phyloP scores from a whole-genome alignment of 805 yeast genomes.

The Starmerella asiatica region DNA sequence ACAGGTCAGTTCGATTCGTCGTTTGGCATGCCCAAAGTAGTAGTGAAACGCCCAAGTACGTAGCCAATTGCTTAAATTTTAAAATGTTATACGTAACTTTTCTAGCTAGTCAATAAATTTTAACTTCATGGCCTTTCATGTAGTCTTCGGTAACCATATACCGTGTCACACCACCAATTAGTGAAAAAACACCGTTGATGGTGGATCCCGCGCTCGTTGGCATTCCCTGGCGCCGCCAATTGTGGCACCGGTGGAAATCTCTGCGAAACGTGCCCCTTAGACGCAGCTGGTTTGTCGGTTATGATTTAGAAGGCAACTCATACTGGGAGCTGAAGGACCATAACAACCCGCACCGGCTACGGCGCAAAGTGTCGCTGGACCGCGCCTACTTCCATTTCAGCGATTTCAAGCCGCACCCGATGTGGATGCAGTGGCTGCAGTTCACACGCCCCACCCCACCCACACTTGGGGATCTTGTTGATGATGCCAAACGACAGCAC shows the following conservation, averaged over 20 bases:
- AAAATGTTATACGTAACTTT: too few species aligned
- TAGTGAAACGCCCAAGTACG: too few species aligned
- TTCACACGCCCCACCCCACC: constrained; percentile 50
- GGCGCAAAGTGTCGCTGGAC: constrained; percentile 41
- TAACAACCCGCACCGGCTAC: constrained; percentile 36
- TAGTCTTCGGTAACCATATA: too few species aligned
- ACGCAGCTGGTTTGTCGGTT: constrained; percentile 49
- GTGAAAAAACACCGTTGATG: neutral
- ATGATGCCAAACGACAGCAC: constrained; percentile 44
- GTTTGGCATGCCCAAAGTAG: too few species aligned
- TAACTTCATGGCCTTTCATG: too few species aligned
- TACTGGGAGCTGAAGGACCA: constrained; percentile 68
- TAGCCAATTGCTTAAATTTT: too few species aligned
- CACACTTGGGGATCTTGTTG: constrained; percentile 43
- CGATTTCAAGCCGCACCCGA: constrained; percentile 30
- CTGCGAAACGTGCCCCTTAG: constrained; percentile 56
- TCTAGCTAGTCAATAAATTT: too few species aligned
- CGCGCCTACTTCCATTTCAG: constrained; percentile 27
- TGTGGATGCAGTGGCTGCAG: constrained; percentile 74
- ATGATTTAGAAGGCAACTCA: constrained; percentile 71
- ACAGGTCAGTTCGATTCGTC: too few species aligned
- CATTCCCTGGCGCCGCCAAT: constrained; percentile 17
- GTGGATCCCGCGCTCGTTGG: constrained; percentile 8
- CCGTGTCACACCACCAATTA: too few species aligned
- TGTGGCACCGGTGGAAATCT: constrained; percentile 42